Evolutionary conservation across 306 rosid species (phyloP).

Genomic region (Carpinus fangiana): DNA sequence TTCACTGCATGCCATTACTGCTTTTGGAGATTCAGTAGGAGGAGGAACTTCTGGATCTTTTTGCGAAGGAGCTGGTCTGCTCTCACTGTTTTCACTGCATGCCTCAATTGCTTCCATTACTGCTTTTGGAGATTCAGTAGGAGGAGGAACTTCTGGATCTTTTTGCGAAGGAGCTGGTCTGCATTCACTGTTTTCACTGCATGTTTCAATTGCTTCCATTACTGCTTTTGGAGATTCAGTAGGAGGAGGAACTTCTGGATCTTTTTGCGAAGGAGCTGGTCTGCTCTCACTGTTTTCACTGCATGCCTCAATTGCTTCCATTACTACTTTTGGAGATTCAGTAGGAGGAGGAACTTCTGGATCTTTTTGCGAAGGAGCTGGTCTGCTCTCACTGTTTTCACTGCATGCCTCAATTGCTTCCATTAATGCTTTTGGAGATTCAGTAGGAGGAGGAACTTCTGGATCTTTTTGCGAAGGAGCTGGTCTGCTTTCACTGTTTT

Average conservation of each 20-base stretch:
- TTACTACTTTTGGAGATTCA: slow-evolving; percentile 28
- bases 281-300: neutral
- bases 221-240: slow-evolving; percentile 31
- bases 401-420: slow-evolving; percentile 27
- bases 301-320: slow-evolving; percentile 26
- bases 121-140: slow-evolving; percentile 31
- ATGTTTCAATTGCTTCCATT: slow-evolving; percentile 24
- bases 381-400: neutral
- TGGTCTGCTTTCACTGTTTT: neutral
- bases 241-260: slow-evolving; percentile 24
- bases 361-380: no score
- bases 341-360: slow-evolving; percentile 29
- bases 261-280: no score
- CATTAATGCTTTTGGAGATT: slow-evolving; percentile 26
- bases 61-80: no score
- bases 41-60: slow-evolving; percentile 23
- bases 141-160: slow-evolving; percentile 23
- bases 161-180: no score
- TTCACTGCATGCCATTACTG: no score
- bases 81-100: slow-evolving; percentile 1
- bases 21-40: slow-evolving; percentile 25
- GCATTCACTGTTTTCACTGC: neutral
- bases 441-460: slow-evolving; percentile 32
- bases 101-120: slow-evolving; percentile 25
- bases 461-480: no score